Evolutionary conservation across 2,329 filamentous ascomycete species (phyloP), one percentile per base, ranked within the genome.

Genomic region (Aspergillus udagawae): DNA sequence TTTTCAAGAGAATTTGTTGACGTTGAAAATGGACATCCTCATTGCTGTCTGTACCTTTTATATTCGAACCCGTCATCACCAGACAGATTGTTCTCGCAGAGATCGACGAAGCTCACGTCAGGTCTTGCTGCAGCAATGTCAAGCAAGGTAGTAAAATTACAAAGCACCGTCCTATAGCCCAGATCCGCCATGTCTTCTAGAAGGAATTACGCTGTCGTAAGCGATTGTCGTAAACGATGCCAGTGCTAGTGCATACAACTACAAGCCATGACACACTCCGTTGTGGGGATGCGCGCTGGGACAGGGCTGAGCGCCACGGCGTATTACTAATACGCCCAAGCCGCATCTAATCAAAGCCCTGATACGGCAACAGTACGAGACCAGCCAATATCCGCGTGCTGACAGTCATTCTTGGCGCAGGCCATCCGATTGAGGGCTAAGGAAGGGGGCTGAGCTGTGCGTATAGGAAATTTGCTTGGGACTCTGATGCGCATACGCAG

Each of bases 241-340:
- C 20, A 44, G n/a, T 9, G n/a, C 44, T 23, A 32, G n/a, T 27
- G 21, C 42, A 44, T 53, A 21, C 12, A 12, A 50, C 42, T 35
- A n/a, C 28, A 29, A 29, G 28, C 28, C 28, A 29, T 14, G 48
- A 54, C 35, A 52, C 51, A 51, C 38, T 41, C 23, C n/a, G 12
- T 10, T 29, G 28, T 29, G 28, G 9, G 9, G 28, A 10, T 29
- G 28, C 28, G 8, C 28, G 28, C 28, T 2, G 0, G 28, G 9
- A 25, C 28, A 29, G 28, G 10, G 12, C 29, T 35, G 29, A 3
- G 21, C 6, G 21, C 9, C 28, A n/a, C 4, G 51, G 51, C 61
- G 61, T 63, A 63, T 63, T 60, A 63, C n/a, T 55, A 63, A 63
- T 63, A 63, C 60, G 61, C 58, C 52, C 29, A 5, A 50, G 25